A percentile compares a stretch with the other conserved stretches of the same genome.
phyloP scores from a whole-genome alignment of 805 yeast species.

The Barnettozyma salicaria region DNA sequence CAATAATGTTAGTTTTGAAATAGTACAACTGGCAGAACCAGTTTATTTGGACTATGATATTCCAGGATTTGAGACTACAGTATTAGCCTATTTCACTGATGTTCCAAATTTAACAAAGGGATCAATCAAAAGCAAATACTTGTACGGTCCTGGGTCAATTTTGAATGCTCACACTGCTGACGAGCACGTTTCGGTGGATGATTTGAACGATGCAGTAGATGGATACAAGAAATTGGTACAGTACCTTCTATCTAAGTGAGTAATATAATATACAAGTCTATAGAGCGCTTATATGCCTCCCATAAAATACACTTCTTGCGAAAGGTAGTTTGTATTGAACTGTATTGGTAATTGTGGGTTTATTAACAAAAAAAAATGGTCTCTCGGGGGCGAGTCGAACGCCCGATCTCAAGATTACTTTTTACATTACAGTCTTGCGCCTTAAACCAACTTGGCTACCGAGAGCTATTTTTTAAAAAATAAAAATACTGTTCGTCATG shows the following conservation, averaged over 20 bases:
- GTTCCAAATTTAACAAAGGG: constrained; percentile 39
- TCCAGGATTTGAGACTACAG: constrained; percentile 54
- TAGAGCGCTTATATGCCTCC: no score
- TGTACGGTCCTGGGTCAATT: constrained; percentile 66
- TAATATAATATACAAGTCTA: no score
- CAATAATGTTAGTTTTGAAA: constrained; percentile 20
- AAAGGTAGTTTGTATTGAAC: background rate
- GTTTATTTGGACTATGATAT: constrained; percentile 44
- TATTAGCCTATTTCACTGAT: constrained; percentile 49
- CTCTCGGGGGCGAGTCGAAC: constrained; percentile 23
- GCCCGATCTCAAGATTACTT: constrained; percentile 20
- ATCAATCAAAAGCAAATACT: constrained; percentile 33
- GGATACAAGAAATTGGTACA: constrained; percentile 38
- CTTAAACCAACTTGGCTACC: constrained; percentile 24
- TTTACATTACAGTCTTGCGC: constrained; percentile 21
- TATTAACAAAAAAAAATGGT: constrained; percentile 7
- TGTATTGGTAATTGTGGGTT: background rate
- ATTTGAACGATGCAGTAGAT: constrained; percentile 43
- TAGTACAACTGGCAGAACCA: constrained; percentile 30
- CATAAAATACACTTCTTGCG: no score
- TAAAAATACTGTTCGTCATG: no score
- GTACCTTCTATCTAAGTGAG: constrained; percentile 12
- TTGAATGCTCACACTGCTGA: constrained; percentile 53
- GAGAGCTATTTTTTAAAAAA: constrained; percentile 12
- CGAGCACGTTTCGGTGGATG: constrained; percentile 45